A percentile compares a stretch with the other conserved stretches of the same genome.
These are phyloP conservation scores for Pseudozyma tsukubaensis DNA, from an alignment of 1,284 basidiomycete genomes.

Conservation along the genomic window DNA sequence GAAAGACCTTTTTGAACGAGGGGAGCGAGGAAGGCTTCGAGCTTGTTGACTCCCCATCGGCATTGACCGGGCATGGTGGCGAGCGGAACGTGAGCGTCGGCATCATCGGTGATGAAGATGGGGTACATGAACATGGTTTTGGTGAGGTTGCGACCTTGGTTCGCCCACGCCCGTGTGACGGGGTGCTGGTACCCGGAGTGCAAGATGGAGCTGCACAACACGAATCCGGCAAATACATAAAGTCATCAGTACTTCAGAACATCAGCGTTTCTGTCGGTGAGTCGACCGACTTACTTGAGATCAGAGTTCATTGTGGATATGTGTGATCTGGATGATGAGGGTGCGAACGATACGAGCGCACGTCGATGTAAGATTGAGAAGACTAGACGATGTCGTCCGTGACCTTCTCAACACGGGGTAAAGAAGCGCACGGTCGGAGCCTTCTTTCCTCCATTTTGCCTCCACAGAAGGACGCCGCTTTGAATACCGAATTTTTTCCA, in stretches of 20 bases:
- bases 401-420: constrained; percentile 18
- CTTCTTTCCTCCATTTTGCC: not conserved
- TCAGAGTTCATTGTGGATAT: constrained; percentile 36
- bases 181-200: constrained; percentile 64
- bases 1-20: constrained; percentile 88
- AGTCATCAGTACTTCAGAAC: not conserved
- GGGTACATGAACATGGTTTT: constrained; percentile 68
- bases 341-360: not conserved
- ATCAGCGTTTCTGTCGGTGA: too few relatives aligned
- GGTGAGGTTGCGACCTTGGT: constrained; percentile 51
- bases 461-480: constrained; percentile 14
- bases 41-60: constrained; percentile 88
- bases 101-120: constrained; percentile 66
- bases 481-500: constrained; percentile 7
- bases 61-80: constrained; percentile 64
- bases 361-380: not conserved
- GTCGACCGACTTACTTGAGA: constrained; percentile 23
- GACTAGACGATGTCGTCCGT: constrained; percentile 24
- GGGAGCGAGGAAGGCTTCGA: constrained; percentile 87
- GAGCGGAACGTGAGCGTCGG: constrained; percentile 50
- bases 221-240: not conserved
- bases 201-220: constrained; percentile 43
- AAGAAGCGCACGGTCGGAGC: not conserved
- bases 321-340: not conserved
- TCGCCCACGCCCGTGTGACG: constrained; percentile 59